A percentile compares a stretch with the other conserved stretches of the same genome.
Conservation (phyloP, 306 rosid species). For the Ceratonia siliqua region DNA sequence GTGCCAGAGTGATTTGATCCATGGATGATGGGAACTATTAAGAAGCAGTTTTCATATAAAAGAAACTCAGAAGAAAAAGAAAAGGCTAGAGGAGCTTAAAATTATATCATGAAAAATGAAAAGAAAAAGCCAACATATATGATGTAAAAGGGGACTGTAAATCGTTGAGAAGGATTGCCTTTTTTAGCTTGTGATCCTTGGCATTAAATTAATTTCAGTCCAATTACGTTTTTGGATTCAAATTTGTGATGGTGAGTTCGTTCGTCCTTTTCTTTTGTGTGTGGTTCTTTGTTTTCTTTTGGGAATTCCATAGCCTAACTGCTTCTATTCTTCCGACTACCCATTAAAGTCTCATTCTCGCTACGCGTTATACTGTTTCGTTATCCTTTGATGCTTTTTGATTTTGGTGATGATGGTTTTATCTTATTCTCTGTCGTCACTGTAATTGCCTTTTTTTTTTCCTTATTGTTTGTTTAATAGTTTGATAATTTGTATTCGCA, state of each 20-base stretch:
- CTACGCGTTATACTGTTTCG: not conserved
- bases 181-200: conserved; percentile 53
- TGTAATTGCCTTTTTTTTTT: not conserved
- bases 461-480: not conserved
- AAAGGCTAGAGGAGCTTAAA: not conserved
- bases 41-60: not conserved
- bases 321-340: not conserved
- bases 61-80: not conserved
- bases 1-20: not conserved
- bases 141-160: conserved; percentile 56
- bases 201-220: conserved; percentile 57
- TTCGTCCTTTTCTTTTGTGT: conserved; percentile 15
- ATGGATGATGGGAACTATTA: conserved; percentile 29
- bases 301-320: conserved; percentile 20
- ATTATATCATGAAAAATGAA: conserved; percentile 8
- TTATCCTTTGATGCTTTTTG: not conserved
- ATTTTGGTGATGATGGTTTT: not conserved
- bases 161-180: conserved; percentile 45
- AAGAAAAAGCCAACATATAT: conserved; percentile 21
- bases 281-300: not conserved
- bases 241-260: conserved; percentile 48
- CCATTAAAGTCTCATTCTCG: not conserved
- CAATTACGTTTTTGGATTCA: conserved; percentile 38
- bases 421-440: conserved; percentile 7
- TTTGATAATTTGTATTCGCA: conserved; percentile 40